Conservation (phyloP, 495 filamentous ascomycete genomes). For the Tuber melanosporum region DNA sequence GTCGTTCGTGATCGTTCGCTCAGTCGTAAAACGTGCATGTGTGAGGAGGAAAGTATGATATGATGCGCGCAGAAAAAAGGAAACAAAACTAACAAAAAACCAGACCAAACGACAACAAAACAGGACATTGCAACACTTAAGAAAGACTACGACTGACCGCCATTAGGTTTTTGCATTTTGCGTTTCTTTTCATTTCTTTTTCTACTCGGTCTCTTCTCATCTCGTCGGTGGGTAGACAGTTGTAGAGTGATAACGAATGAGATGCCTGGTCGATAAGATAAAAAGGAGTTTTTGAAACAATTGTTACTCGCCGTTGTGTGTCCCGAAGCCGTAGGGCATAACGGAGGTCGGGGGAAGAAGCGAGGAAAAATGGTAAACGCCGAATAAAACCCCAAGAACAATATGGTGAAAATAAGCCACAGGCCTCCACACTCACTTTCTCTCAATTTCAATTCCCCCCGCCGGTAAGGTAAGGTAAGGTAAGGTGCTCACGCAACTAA, state of each 20-base stretch:
- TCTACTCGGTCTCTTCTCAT: neutral
- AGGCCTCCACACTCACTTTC: neutral
- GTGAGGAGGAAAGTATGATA: neutral
- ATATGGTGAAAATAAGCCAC: constrained; percentile 3
- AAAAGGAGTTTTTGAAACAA: neutral
- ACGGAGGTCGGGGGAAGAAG: neutral
- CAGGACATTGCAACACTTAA: constrained; percentile 1
- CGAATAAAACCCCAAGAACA: neutral
- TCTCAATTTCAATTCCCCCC: neutral
- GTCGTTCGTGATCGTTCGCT: neutral
- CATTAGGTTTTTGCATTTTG: neutral
- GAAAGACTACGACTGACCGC: constrained; percentile 5
- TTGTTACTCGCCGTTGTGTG: neutral
- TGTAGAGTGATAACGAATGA: neutral
- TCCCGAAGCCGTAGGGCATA: neutral
- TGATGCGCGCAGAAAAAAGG: neutral
- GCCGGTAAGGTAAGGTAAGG: neutral
- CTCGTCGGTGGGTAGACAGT: neutral
- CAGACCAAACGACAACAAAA: neutral
- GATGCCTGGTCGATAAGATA: neutral
- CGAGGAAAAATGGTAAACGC: neutral
- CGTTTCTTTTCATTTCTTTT: neutral
- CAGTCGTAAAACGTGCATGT: neutral
- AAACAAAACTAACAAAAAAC: neutral
- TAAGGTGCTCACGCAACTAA: constrained; percentile 4